phyloP scores from a whole-genome alignment of 257 asterid species.

The Prunella vulgaris region DNA sequence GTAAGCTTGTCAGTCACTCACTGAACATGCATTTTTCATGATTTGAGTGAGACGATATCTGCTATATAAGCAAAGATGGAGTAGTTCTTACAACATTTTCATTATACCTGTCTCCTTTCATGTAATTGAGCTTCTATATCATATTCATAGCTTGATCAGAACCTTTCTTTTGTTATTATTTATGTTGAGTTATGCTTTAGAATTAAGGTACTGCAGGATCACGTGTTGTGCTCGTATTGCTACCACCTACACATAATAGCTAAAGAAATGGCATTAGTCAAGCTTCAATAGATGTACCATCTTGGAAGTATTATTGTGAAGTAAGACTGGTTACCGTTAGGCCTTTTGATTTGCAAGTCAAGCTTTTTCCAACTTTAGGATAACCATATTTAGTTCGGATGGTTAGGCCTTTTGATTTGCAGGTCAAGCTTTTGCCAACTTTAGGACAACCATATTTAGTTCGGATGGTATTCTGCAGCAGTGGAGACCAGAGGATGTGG shows the following conservation, averaged over 20 bases:
- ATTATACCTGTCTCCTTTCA: no score
- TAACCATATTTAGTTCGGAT: slow-evolving; percentile 51
- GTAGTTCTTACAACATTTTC: background rate
- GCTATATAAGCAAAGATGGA: background rate
- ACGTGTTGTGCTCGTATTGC: slow-evolving; percentile 8
- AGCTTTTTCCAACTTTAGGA: slow-evolving; percentile 73
- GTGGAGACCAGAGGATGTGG: slow-evolving; percentile 83
- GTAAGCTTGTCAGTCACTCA: slow-evolving; percentile 30
- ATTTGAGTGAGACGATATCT: slow-evolving; percentile 10
- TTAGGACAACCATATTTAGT: slow-evolving; percentile 52
- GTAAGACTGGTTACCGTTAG: slow-evolving; percentile 11
- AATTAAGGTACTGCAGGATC: slow-evolving; percentile 1
- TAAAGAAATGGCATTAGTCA: background rate
- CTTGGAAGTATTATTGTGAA: background rate
- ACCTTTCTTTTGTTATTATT: background rate
- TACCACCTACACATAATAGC: slow-evolving; percentile 7
- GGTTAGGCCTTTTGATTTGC: slow-evolving; percentile 21
- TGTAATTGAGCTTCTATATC: background rate
- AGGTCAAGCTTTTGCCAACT: slow-evolving; percentile 83
- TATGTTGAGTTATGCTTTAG: background rate
- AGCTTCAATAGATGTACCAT: background rate
- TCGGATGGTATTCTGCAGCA: slow-evolving; percentile 64
- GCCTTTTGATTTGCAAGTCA: slow-evolving; percentile 47
- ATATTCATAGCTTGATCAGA: background rate
- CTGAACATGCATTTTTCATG: background rate